Percentiles rank a stretch among this genome's conserved stretches.
Conservation (phyloP, 192 early-diverging fungal species). For the Geosiphon pyriformis region DNA sequence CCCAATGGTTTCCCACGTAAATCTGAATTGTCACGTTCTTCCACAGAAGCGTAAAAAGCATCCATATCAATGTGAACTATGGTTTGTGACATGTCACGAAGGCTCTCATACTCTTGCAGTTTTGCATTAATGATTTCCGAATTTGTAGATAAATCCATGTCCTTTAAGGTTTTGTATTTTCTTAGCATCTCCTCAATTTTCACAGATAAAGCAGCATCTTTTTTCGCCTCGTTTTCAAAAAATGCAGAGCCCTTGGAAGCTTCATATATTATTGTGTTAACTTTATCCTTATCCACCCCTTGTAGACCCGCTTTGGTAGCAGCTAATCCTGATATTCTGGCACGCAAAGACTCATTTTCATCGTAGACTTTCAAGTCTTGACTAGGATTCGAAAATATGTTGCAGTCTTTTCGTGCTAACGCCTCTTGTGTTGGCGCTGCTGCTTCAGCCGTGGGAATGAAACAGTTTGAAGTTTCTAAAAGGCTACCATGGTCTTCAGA, state of each 20-base stretch:
- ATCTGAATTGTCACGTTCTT: slow-evolving; percentile 60
- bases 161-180: slow-evolving; percentile 33
- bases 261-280: slow-evolving; percentile 55
- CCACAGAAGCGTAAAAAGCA: slow-evolving; percentile 67
- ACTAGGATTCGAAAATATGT: neutral
- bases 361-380: neutral
- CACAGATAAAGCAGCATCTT: slow-evolving; percentile 35
- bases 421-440: too few relatives aligned
- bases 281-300: slow-evolving; percentile 38
- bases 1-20: slow-evolving; percentile 57
- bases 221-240: slow-evolving; percentile 45
- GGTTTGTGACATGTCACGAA: slow-evolving; percentile 42
- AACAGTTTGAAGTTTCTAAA: too few relatives aligned
- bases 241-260: slow-evolving; percentile 54
- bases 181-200: slow-evolving; percentile 35
- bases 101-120: slow-evolving; percentile 34
- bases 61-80: slow-evolving; percentile 72
- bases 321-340: neutral
- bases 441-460: too few relatives aligned
- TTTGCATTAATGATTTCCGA: slow-evolving; percentile 31
- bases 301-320: slow-evolving; percentile 43
- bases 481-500: too few relatives aligned
- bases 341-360: neutral
- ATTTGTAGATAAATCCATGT: slow-evolving; percentile 36
- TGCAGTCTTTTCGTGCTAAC: too few relatives aligned